A percentile compares a stretch with the other conserved stretches of the same genome.
Conservation (phyloP, 805 yeast genomes). For the Starmerella davenportii region DNA sequence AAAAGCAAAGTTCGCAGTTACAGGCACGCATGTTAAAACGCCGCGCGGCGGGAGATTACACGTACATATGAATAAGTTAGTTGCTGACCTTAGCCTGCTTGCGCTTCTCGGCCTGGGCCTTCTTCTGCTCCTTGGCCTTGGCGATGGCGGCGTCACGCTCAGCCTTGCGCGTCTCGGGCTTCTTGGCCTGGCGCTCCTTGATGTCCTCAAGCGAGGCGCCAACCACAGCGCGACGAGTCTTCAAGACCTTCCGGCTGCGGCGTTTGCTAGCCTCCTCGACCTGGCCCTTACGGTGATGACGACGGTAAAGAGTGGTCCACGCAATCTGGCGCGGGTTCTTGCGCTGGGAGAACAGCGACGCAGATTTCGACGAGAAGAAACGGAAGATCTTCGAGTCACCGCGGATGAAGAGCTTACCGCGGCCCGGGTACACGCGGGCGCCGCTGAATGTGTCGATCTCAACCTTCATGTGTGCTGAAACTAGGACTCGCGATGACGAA, state of each 20-base stretch:
- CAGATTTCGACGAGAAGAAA: slow-evolving; percentile 94
- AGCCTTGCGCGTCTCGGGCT: slow-evolving; percentile 97
- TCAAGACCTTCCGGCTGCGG: slow-evolving; percentile 93
- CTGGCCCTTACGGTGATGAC: slow-evolving; percentile 99
- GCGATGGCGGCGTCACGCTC: slow-evolving; percentile 80
- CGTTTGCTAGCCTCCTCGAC: slow-evolving; percentile 96
- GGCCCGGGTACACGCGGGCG: slow-evolving; percentile 99
- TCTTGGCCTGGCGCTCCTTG: slow-evolving; percentile 89
- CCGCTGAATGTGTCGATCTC: slow-evolving; percentile 99
- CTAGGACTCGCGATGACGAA: not conserved
- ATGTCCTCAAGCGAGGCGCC: slow-evolving; percentile 98
- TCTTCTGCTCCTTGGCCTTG: slow-evolving; percentile 34
- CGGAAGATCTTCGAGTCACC: slow-evolving; percentile 99
- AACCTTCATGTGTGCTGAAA: slow-evolving; percentile 58
- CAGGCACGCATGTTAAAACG: no score
- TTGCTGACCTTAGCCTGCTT: slow-evolving; percentile 46
- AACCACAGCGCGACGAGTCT: slow-evolving; percentile 97
- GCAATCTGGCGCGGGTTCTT: slow-evolving; percentile 99
- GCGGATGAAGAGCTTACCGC: slow-evolving; percentile 96
- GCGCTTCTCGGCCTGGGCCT: slow-evolving; percentile 84
- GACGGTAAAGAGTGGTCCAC: slow-evolving; percentile 98
- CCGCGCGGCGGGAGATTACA: not conserved
- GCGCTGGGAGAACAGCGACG: slow-evolving; percentile 97
- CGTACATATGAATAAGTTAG: slow-evolving; percentile 8
- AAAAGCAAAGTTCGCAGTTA: no score